Base-by-base conservation (phyloP, 2,329 filamentous ascomycete genomes). In the Sporothrix humicola region DNA sequence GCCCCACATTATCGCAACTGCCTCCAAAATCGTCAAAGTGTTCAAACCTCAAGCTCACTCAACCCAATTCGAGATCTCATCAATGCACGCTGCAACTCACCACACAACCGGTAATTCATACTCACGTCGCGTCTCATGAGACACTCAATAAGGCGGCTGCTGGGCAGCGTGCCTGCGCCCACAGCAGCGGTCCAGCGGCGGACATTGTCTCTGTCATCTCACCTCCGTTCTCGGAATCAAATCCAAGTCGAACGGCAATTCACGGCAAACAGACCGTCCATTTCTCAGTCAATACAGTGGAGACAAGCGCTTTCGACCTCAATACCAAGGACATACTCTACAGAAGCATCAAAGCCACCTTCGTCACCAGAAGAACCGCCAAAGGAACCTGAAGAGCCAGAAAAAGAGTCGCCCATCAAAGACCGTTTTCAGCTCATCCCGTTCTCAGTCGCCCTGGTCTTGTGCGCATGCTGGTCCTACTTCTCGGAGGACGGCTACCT, bases 1-100 rank as follows among this genome's bases (percentile, higher is more conserved):
- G 61, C 59, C 61, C 61, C 61, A 66, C 61, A 20, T 26, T 13
- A 48, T 20, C 31, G 42, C 20, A 66, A 48, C 61, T 66, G 42
- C 42, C n/a, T 48, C 42, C 9, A 15, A 17, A 48, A 20, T 20
- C 59, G 7, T 52, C 31, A 52, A 68, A 26, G 46, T 37, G 31
- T 37, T 1, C 44, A 23, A 63, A 65, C 59, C n/a, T 12, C n/a
- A 46, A 46, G 46, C 59, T 44, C 37, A 46, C 37, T 63, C 17
- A 7, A 26, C 1, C 1, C 6, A 37, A 37, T 37, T 26, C 10
- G 26, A 1, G 12, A 13, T 10, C 7, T 26, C 10, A 12, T 23
- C n/a, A 12, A 48, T 66, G 12, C 4, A 13, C 46, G 1, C 26
- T 15, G 37, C 58, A 23, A n/a, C 26, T n/a, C 20, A n/a, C 58